Conservation (phyloP, 2,329 filamentous ascomycete species). For the Capronia epimyces region DNA sequence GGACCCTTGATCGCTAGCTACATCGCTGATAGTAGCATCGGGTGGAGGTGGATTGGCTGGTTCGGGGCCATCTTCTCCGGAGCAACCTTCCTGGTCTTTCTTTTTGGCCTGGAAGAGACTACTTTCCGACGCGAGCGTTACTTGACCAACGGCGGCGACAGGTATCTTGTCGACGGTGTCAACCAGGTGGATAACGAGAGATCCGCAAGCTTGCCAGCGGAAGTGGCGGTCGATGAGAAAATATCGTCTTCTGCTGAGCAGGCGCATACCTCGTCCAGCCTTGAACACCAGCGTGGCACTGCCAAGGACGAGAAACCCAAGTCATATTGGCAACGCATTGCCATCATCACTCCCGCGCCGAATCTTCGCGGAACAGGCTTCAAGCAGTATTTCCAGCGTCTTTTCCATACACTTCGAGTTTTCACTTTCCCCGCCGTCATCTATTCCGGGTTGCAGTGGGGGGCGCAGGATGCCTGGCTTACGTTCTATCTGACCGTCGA, state of each 20-base stretch:
- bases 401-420: slow-evolving; percentile 53
- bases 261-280: slow-evolving; percentile 10
- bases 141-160: slow-evolving; percentile 21
- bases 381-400: slow-evolving; percentile 50
- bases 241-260: slow-evolving; percentile 1
- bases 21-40: slow-evolving; percentile 43
- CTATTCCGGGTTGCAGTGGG: slow-evolving; percentile 56
- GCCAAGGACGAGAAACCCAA: slow-evolving; percentile 35
- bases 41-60: slow-evolving; percentile 54
- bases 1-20: slow-evolving; percentile 52
- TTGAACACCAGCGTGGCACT: slow-evolving; percentile 6
- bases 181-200: slow-evolving; percentile 10
- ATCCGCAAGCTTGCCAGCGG: slow-evolving; percentile 2
- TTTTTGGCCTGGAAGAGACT: slow-evolving; percentile 52
- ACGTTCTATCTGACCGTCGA: slow-evolving; percentile 56
- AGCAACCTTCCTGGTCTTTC: slow-evolving; percentile 45
- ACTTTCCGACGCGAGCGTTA: slow-evolving; percentile 22
- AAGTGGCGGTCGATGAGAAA: slow-evolving; percentile 11
- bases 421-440: slow-evolving; percentile 55
- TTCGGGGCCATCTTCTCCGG: slow-evolving; percentile 48
- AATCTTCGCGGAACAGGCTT: slow-evolving; percentile 51
- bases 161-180: slow-evolving; percentile 20
- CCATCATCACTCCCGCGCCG: slow-evolving; percentile 51
- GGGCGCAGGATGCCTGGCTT: slow-evolving; percentile 55
- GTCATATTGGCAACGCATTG: slow-evolving; percentile 52